Percentiles rank a stretch among this genome's conserved stretches.
These are phyloP conservation scores for Russula virescens DNA, from an alignment of 768 basidiomycete genomes.

Conservation along the genomic window DNA sequence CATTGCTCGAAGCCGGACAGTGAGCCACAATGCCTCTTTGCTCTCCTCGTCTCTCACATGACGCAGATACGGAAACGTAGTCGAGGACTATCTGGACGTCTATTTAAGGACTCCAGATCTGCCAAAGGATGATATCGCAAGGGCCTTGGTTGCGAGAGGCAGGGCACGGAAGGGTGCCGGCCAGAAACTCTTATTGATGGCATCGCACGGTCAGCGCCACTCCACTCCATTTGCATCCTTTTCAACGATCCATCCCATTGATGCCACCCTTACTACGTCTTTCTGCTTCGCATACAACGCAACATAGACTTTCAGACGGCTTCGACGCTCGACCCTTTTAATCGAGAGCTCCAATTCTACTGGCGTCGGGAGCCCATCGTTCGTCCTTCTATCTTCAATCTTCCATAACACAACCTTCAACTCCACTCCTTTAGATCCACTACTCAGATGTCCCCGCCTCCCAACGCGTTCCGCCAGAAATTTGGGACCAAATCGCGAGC, in stretches of 20 bases:
- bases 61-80: conserved; percentile 57
- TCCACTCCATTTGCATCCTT: not conserved
- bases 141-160: conserved; percentile 53
- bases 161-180: conserved; percentile 52
- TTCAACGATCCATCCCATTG: not conserved
- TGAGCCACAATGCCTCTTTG: conserved; percentile 23
- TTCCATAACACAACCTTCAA: not conserved
- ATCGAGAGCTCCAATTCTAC: conserved; percentile 45
- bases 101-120: conserved; percentile 58
- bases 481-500: conserved; percentile 62
- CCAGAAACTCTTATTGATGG: conserved; percentile 49
- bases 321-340: conserved; percentile 53
- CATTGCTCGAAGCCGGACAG: conserved; percentile 34
- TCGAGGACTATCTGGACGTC: conserved; percentile 61
- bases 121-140: conserved; percentile 43
- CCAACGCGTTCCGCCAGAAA: conserved; percentile 56
- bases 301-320: conserved; percentile 55
- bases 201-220: conserved; percentile 48
- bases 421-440: conserved; percentile 38
- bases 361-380: conserved; percentile 46
- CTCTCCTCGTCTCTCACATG: not conserved
- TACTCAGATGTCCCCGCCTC: conserved; percentile 52
- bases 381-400: conserved; percentile 22
- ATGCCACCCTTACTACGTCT: not conserved
- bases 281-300: not conserved